Percentiles rank a stretch among this genome's conserved stretches.
phyloP scores from a whole-genome alignment of 352 stramenopile genomes.

The Globisporangium yorkense region DNA sequence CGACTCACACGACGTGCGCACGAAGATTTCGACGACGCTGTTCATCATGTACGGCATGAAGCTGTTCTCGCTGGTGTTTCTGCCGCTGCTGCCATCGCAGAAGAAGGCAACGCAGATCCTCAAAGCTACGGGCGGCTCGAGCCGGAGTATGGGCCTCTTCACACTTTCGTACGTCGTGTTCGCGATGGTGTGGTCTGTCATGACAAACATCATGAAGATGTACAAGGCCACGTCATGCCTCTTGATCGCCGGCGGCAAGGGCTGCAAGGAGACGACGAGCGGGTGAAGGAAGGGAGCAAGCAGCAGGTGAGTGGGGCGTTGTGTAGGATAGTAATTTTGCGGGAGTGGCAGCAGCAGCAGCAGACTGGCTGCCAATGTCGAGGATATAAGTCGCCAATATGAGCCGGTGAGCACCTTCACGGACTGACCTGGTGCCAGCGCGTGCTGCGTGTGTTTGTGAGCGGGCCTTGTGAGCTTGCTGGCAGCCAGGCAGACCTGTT shows the following conservation, averaged over 20 bases:
- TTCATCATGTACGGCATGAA: constrained; percentile 48
- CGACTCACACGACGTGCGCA: constrained; percentile 30
- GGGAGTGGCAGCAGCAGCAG: neutral
- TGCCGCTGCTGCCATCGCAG: constrained; percentile 24
- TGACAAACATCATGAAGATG: constrained; percentile 23
- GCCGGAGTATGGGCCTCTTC: constrained; percentile 13
- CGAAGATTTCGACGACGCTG: constrained; percentile 28
- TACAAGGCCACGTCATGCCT: constrained; percentile 20
- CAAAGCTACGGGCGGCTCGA: constrained; percentile 18
- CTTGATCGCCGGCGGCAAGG: constrained; percentile 14
- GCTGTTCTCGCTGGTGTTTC: constrained; percentile 25
- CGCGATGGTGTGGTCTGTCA: constrained; percentile 23
- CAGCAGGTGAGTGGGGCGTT: neutral
- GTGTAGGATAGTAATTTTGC: constrained; percentile 5
- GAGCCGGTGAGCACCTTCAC: neutral
- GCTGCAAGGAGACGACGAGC: constrained; percentile 7
- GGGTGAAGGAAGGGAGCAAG: neutral
- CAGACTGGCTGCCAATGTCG: too few relatives aligned
- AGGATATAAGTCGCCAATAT: neutral
- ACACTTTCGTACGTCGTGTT: constrained; percentile 18
- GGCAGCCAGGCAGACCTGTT: too few relatives aligned
- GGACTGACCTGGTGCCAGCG: too few relatives aligned
- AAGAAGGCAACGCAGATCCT: constrained; percentile 24
- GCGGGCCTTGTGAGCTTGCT: too few relatives aligned
- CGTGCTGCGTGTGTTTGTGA: too few relatives aligned